These are phyloP conservation scores for Ogataea ramenticola DNA, from an alignment of 805 yeast genomes.

Conservation along the genomic window DNA sequence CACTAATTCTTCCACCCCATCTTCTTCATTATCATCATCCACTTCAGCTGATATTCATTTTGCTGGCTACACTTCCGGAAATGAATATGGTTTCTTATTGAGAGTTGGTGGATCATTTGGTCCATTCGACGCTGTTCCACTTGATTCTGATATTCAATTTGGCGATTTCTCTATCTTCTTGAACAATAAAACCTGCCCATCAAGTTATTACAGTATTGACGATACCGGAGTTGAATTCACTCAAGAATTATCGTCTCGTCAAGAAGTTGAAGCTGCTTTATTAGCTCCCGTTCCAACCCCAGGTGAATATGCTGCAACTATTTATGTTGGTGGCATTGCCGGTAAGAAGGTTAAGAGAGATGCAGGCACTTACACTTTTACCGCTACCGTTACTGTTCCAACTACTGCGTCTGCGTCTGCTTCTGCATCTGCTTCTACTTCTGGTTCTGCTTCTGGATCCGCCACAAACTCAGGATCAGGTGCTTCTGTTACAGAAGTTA, in stretches of 20 bases:
- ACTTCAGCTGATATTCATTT: background rate
- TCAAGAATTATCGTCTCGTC: background rate
- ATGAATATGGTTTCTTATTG: background rate
- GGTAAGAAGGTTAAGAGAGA: constrained; percentile 1
- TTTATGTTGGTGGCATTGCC: background rate
- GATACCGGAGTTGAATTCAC: background rate
- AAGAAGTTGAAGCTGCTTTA: constrained; percentile 1
- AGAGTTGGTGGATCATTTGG: background rate
- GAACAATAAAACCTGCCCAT: constrained; percentile 12
- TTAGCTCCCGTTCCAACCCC: background rate
- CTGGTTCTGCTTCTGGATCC: background rate
- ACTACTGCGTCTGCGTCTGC: background rate
- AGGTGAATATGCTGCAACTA: background rate
- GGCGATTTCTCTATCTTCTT: background rate
- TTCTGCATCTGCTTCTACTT: background rate
- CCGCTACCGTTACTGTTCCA: constrained; percentile 1
- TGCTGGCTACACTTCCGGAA: background rate
- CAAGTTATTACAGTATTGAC: background rate
- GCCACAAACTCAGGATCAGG: background rate
- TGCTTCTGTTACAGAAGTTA: constrained; percentile 2
- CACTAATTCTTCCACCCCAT: background rate
- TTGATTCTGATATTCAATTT: background rate
- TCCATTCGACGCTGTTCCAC: background rate
- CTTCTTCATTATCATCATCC: background rate
- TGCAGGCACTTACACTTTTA: background rate